phyloP scores from a whole-genome alignment of 2,329 filamentous ascomycete genomes.

The Lachnellula occidentalis region DNA sequence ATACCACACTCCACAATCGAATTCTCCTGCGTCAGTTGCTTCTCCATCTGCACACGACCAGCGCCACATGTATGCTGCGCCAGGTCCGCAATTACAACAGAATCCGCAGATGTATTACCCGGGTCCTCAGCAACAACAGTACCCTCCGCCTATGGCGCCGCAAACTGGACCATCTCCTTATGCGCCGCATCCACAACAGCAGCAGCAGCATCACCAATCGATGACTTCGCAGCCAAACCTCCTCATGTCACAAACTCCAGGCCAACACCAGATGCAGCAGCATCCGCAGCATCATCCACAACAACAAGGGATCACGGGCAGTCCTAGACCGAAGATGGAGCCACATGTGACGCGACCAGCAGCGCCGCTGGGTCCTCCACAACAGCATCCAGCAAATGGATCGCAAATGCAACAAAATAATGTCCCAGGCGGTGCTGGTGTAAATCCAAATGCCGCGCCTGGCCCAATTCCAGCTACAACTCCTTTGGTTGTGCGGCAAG shows the following conservation, averaged over 20 bases:
- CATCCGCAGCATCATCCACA: slow-evolving; percentile 49
- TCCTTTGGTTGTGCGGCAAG: slow-evolving; percentile 86
- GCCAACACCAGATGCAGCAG: slow-evolving; percentile 55
- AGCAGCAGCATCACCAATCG: slow-evolving; percentile 48
- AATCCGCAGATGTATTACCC: slow-evolving; percentile 71
- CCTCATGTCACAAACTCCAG: slow-evolving; percentile 58
- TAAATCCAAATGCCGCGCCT: slow-evolving; percentile 86
- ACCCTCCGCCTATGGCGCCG: slow-evolving; percentile 57
- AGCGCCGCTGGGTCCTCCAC: slow-evolving; percentile 42
- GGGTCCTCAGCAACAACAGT: slow-evolving; percentile 50
- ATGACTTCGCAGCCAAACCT: slow-evolving; percentile 61
- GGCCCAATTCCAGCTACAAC: slow-evolving; percentile 96
- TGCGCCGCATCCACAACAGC: slow-evolving; percentile 48
- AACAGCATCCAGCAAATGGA: slow-evolving; percentile 35
- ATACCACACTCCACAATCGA: slow-evolving; percentile 92
- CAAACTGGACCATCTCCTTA: slow-evolving; percentile 57
- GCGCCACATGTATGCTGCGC: slow-evolving; percentile 80
- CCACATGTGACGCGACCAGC: slow-evolving; percentile 56
- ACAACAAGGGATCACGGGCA: slow-evolving; percentile 53
- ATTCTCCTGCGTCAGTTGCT: slow-evolving; percentile 87
- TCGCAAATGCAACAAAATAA: slow-evolving; percentile 40
- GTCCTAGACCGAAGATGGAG: slow-evolving; percentile 59
- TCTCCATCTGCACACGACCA: slow-evolving; percentile 87
- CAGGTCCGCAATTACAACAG: slow-evolving; percentile 71
- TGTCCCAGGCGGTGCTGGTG: slow-evolving; percentile 40